phyloP scores from a whole-genome alignment of 371 early-diverging fungal species.

The Rhizopus sp. region DNA sequence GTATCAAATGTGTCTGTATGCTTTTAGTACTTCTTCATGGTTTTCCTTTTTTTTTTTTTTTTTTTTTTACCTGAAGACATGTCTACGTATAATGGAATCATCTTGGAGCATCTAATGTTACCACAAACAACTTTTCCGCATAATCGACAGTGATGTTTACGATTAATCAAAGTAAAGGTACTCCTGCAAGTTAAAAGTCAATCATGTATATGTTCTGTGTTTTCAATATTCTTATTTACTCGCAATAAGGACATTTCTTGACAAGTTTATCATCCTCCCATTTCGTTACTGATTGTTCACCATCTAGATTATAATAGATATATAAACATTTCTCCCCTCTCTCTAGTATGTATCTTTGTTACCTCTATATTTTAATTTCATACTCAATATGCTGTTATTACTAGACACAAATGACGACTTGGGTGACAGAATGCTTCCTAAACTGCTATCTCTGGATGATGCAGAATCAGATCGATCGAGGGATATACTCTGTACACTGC shows the following conservation, averaged over 20 bases:
- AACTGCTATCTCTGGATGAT: constrained; percentile 39
- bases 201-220: constrained; percentile 1
- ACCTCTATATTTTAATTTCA: constrained; percentile 54
- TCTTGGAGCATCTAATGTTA: constrained; percentile 58
- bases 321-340: not conserved
- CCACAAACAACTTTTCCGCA: constrained; percentile 80
- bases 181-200: constrained; percentile 24
- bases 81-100: constrained; percentile 55
- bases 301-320: constrained; percentile 31
- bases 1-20: constrained; percentile 44
- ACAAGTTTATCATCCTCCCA: constrained; percentile 68
- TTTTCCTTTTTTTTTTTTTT: not conserved
- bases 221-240: constrained; percentile 35
- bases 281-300: constrained; percentile 63
- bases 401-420: constrained; percentile 40
- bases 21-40: not conserved
- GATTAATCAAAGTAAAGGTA: constrained; percentile 51
- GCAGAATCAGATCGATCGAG: constrained; percentile 38
- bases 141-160: constrained; percentile 81
- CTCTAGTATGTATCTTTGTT: constrained; percentile 1
- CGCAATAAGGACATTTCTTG: constrained; percentile 55
- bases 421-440: constrained; percentile 37
- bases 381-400: constrained; percentile 44
- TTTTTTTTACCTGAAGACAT: constrained; percentile 54
- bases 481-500: constrained; percentile 21